These are phyloP conservation scores for Tricholoma bakamatsutake DNA, from an alignment of 768 basidiomycete species.

Conservation along the genomic window DNA sequence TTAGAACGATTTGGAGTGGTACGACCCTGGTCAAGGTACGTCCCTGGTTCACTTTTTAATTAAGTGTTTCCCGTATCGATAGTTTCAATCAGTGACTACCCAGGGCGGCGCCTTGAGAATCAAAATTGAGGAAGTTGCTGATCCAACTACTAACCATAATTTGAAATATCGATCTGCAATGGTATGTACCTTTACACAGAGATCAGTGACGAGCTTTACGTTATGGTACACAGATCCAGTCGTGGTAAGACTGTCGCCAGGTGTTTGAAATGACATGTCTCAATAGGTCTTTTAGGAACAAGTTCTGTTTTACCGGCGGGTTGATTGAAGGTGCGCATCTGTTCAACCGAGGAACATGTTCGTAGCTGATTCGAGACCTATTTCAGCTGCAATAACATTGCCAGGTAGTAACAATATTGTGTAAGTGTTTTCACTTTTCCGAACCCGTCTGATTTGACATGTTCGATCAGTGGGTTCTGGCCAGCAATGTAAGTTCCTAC, in stretches of 20 bases:
- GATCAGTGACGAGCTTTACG: background rate
- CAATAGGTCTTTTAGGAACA: slow-evolving; percentile 27
- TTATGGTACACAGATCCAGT: slow-evolving; percentile 24
- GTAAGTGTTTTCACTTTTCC: slow-evolving; percentile 16
- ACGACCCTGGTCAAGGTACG: slow-evolving; percentile 50
- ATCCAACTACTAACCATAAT: slow-evolving; percentile 47
- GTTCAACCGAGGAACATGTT: slow-evolving; percentile 8
- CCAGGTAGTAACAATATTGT: slow-evolving; percentile 26
- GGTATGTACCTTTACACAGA: slow-evolving; percentile 28
- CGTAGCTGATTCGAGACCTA: background rate
- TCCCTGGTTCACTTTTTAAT: background rate
- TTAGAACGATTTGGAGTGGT: slow-evolving; percentile 72
- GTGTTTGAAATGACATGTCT: background rate
- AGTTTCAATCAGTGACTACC: slow-evolving; percentile 45
- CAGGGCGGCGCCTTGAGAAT: slow-evolving; percentile 64
- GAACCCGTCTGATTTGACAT: background rate
- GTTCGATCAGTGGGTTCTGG: slow-evolving; percentile 29
- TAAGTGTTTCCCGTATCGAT: background rate
- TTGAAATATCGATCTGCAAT: slow-evolving; percentile 57
- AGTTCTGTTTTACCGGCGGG: slow-evolving; percentile 80
- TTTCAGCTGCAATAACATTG: slow-evolving; percentile 25
- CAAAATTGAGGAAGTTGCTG: slow-evolving; percentile 50
- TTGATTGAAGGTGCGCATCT: slow-evolving; percentile 42
- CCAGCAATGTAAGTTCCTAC: slow-evolving; percentile 30
- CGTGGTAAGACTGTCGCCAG: slow-evolving; percentile 18